Base-by-base conservation (phyloP, 441 rosid species). In the Erysimum cheiri region DNA sequence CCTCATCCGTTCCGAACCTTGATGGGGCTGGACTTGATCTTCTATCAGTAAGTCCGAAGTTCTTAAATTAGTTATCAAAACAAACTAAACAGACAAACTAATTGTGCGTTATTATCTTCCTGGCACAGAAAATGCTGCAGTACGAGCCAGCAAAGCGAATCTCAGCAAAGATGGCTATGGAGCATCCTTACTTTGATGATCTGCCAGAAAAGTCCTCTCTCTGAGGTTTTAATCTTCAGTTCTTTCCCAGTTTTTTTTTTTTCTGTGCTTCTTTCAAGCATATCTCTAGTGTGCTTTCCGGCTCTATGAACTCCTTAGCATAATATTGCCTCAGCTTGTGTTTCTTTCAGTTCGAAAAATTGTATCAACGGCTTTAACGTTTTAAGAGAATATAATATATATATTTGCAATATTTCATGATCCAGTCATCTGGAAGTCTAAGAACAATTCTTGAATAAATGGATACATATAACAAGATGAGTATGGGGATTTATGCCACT, bases 111-210 rank as follows among this genome's bases (percentile, higher is more conserved):
- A 12, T 22, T 36, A 2, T 43, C 29, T 65, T 60, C 52, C 4
- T 78, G 53, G 35, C 48, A 85, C 96, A 95, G 99, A 84, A 92
- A 87, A 88, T 90, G 98, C 81, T 95, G 88, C 87, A 82, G 55
- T 92, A 95, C 56, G 96, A 92, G 41, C 99, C 98, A 28, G 83
- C 90, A 0, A 89, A 80, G 80, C 83, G 98, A 22, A 89, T 96
- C 74, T 92, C 98, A 15, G 98, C 96, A 9, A 96, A 93, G 85
- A 91, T 84, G 69, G 97, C 98, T 17, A 86, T 96, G 99, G 96
- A 90, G 50, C 99, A 96, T 76, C 97, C 97, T 44, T 95, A 89
- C 87, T 92, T 89, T 7, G 85, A 84, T 65, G 96, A 91, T 67
- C 73, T 96, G 29, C 57, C 43, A 8, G 73, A 87, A 61, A 96